These are phyloP conservation scores for Diutina mesorugosa DNA, from an alignment of 1,139 yeast species.

Conservation along the genomic window DNA sequence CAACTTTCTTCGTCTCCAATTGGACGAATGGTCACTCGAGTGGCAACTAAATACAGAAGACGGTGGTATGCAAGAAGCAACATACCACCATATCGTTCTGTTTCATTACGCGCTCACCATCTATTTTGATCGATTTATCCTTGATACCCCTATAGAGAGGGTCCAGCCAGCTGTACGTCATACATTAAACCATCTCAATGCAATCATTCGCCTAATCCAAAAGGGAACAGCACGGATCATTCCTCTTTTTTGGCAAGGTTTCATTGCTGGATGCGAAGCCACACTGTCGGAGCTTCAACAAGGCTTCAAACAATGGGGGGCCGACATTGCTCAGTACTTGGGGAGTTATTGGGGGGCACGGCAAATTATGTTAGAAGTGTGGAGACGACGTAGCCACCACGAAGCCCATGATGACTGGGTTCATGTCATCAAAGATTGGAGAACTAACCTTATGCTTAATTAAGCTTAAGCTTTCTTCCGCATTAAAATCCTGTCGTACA, in stretches of 20 bases:
- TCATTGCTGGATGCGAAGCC: slow-evolving; percentile 81
- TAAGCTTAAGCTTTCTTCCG: slow-evolving; percentile 8
- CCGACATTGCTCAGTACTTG: slow-evolving; percentile 58
- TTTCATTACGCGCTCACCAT: slow-evolving; percentile 65
- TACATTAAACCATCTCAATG: slow-evolving; percentile 54
- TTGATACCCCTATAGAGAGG: slow-evolving; percentile 35
- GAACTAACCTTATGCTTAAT: slow-evolving; percentile 67
- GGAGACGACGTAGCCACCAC: slow-evolving; percentile 58
- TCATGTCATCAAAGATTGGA: slow-evolving; percentile 72
- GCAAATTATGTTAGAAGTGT: slow-evolving; percentile 75
- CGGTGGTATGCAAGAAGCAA: slow-evolving; percentile 48
- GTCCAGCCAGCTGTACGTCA: slow-evolving; percentile 48
- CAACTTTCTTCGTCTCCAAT: slow-evolving; percentile 25
- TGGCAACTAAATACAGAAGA: slow-evolving; percentile 30
- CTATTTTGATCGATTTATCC: slow-evolving; percentile 61
- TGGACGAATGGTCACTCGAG: slow-evolving; percentile 54
- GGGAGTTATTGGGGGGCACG: slow-evolving; percentile 85
- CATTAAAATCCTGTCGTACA: too few species aligned
- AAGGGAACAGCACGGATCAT: slow-evolving; percentile 46
- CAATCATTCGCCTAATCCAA: slow-evolving; percentile 44
- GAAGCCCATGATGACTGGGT: slow-evolving; percentile 63
- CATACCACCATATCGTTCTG: slow-evolving; percentile 74
- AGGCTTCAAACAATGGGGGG: slow-evolving; percentile 71
- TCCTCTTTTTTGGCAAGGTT: slow-evolving; percentile 84
- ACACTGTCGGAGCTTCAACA: slow-evolving; percentile 42